Conservation (phyloP, 768 basidiomycete genomes). For the Russula sp. region DNA sequence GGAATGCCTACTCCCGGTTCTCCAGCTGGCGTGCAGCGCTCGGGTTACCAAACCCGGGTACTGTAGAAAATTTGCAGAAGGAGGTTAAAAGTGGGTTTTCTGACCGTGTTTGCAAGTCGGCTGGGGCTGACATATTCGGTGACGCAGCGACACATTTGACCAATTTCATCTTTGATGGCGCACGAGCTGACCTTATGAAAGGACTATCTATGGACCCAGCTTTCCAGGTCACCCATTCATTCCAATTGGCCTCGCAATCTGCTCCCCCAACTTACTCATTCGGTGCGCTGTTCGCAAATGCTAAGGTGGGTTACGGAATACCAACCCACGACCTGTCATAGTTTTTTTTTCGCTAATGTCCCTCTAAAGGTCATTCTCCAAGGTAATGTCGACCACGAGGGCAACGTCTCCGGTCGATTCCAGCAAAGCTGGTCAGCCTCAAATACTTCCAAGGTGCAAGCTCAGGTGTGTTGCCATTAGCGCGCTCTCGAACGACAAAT, state of each 20-base stretch:
- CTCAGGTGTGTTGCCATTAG: conserved; percentile 54
- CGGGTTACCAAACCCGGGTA: conserved; percentile 85
- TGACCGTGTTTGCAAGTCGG: conserved; percentile 1
- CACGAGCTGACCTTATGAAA: conserved; percentile 92
- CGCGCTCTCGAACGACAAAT: neutral
- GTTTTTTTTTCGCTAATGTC: conserved; percentile 1
- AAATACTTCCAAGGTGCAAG: conserved; percentile 79
- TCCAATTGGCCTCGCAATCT: conserved; percentile 84
- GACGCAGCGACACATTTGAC: conserved; percentile 76
- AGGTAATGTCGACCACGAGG: conserved; percentile 91
- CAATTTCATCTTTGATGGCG: conserved; percentile 97
- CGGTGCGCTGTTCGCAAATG: conserved; percentile 84
- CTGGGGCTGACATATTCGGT: neutral
- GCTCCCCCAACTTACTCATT: conserved; percentile 87
- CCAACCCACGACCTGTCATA: neutral
- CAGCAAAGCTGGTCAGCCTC: conserved; percentile 82
- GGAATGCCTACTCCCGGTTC: conserved; percentile 63
- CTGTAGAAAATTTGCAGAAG: conserved; percentile 86
- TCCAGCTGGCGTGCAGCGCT: conserved; percentile 75
- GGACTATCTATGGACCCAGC: conserved; percentile 87
- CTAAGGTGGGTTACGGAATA: conserved; percentile 44
- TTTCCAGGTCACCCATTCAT: conserved; percentile 97
- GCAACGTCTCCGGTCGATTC: conserved; percentile 77
- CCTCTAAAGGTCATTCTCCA: conserved; percentile 74
- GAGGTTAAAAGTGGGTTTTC: conserved; percentile 74